Evolutionary conservation across 768 basidiomycete species (phyloP).

Genomic region (Lactarius deliciosus): DNA sequence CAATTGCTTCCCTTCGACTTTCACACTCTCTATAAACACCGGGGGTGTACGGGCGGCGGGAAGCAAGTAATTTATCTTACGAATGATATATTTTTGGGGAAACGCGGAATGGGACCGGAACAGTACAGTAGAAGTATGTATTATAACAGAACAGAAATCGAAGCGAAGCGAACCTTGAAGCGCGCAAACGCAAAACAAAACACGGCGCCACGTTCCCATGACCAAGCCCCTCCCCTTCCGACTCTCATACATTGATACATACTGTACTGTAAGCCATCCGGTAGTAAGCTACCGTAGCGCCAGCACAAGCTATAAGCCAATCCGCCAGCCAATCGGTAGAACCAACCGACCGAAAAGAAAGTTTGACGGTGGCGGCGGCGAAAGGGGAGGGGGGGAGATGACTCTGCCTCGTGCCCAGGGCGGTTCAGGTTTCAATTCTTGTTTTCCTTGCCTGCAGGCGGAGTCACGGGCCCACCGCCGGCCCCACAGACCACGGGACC

Average conservation of each 20-base stretch:
- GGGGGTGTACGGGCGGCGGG: neutral
- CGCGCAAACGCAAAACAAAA: neutral
- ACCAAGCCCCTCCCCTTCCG: neutral
- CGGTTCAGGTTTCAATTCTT: neutral
- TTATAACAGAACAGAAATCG: neutral
- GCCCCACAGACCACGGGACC: neutral
- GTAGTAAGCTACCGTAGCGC: neutral
- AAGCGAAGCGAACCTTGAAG: neutral
- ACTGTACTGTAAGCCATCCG: neutral
- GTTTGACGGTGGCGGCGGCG: neutral
- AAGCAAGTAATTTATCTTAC: neutral
- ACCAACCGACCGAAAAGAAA: no score
- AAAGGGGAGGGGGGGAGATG: constrained; percentile 1
- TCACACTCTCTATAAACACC: neutral
- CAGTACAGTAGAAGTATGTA: neutral
- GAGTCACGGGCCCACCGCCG: constrained; percentile 10
- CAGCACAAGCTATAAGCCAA: neutral
- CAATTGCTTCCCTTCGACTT: neutral
- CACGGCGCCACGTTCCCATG: no score
- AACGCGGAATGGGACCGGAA: constrained; percentile 26
- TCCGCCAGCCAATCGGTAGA: neutral
- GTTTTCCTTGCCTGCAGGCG: constrained; percentile 17
- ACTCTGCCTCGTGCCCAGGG: constrained; percentile 23
- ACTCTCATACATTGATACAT: neutral
- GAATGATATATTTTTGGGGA: neutral